phyloP scores from a whole-genome alignment of 2,329 filamentous ascomycete species.

The Leptographium radiaticola region DNA sequence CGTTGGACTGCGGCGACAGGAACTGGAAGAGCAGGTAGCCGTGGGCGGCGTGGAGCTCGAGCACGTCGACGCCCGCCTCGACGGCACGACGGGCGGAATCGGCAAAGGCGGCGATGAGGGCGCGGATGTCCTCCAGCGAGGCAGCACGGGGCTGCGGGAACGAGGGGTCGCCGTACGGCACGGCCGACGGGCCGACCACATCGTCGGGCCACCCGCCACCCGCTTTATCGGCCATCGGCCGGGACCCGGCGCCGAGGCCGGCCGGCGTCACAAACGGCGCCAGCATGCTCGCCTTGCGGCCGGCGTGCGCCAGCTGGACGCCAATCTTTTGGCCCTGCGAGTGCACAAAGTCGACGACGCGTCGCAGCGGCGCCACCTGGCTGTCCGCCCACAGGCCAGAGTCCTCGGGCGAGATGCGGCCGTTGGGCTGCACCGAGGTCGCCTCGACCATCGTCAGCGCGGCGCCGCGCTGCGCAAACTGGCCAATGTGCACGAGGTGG shows the following conservation, averaged over 20 bases:
- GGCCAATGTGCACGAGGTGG: conserved; percentile 72
- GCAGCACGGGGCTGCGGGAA: conserved; percentile 49
- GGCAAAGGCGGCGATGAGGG: conserved; percentile 49
- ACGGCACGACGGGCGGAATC: conserved; percentile 46
- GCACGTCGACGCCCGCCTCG: conserved; percentile 59
- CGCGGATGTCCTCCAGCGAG: conserved; percentile 53
- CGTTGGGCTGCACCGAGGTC: conserved; percentile 59
- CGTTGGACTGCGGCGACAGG: conserved; percentile 44
- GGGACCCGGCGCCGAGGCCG: conserved; percentile 22
- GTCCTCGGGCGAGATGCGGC: conserved; percentile 73
- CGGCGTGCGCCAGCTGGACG: conserved; percentile 74
- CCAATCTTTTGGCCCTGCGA: conserved; percentile 63
- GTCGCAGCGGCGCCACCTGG: conserved; percentile 60
- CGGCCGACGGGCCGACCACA: conserved; percentile 35
- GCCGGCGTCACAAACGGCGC: conserved; percentile 51
- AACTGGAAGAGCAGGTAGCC: conserved; percentile 58
- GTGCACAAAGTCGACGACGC: conserved; percentile 67
- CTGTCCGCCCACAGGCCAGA: conserved; percentile 72
- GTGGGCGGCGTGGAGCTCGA: conserved; percentile 55
- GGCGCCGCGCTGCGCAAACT: conserved; percentile 63
- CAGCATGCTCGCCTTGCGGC: conserved; percentile 50
- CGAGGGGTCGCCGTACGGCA: conserved; percentile 48
- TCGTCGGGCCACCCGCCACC: conserved; percentile 44
- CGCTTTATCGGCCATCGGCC: conserved; percentile 34
- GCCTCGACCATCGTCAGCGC: conserved; percentile 68